These are phyloP conservation scores for Globisporangium cylindrosporum DNA, from an alignment of 352 stramenopile species.

Conservation along the genomic window DNA sequence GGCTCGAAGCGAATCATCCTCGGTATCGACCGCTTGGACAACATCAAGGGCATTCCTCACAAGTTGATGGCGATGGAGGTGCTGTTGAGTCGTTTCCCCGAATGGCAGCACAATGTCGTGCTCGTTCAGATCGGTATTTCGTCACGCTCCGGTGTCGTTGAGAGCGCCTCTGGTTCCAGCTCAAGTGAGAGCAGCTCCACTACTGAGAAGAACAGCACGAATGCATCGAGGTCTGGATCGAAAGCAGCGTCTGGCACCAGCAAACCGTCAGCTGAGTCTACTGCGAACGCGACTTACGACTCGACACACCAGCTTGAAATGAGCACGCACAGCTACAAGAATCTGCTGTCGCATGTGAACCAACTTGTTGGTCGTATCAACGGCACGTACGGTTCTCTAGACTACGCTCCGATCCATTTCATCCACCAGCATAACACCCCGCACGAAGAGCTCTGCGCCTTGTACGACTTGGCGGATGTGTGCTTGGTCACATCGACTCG, in stretches of 20 bases:
- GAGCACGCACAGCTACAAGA: conserved; percentile 70
- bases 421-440: conserved; percentile 78
- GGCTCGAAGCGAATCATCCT: conserved; percentile 82
- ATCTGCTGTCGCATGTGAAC: conserved; percentile 78
- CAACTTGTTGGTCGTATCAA: conserved; percentile 90
- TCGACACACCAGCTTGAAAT: conserved; percentile 69
- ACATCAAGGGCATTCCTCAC: conserved; percentile 89
- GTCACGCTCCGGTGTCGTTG: conserved; percentile 50
- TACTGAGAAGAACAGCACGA: conserved; percentile 16
- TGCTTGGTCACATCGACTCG: conserved; percentile 86
- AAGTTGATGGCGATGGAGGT: conserved; percentile 87
- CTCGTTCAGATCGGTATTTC: conserved; percentile 96
- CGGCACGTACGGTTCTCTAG: conserved; percentile 80
- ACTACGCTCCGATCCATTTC: conserved; percentile 91
- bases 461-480: conserved; percentile 88
- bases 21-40: conserved; percentile 82
- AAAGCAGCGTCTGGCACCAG: background rate
- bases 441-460: conserved; percentile 85
- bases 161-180: conserved; percentile 15
- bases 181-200: conserved; percentile 1
- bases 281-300: conserved; percentile 27
- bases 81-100: conserved; percentile 79
- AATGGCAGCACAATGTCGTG: conserved; percentile 94
- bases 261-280: conserved; percentile 8
- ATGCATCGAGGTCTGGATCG: background rate